Evolutionary conservation across 805 yeast species (phyloP), one percentile per base, ranked within the genome.

Genomic region (Jamesozyma spencerorum): DNA sequence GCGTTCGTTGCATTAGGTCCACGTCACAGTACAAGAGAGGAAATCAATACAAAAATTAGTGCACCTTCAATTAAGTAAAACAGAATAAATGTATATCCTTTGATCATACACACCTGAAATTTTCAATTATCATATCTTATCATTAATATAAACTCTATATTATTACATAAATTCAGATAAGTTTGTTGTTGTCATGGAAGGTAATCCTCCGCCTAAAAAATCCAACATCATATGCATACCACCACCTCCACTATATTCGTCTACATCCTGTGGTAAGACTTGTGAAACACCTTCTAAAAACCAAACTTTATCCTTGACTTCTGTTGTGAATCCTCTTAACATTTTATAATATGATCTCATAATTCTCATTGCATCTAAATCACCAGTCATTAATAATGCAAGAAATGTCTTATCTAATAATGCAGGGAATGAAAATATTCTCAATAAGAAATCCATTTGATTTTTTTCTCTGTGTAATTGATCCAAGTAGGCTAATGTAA

Each of bases 391-490:
- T 34, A 90, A 69, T 32, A 86, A 60, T 1, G 84, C 79, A 28
- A 88, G 67, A 49, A 90, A 83, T 17, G 77, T 74, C 57, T 81
- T 83, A 57, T 90, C 97, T 49, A 90, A 66, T 37, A 90, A 63
- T 0, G 97, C 97, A 6, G 97, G 96, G 62, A 88, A 87, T 3
- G 95, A 87, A 67, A 90, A 87, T 13, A 88, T 81, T 36, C 96
- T 65, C 27, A 90, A 63, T 20, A 88, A 85, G 55, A 86, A 88
- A 58, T 87, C 95, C 0, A 87, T 76, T 60, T 85, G 83, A 58
- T 80, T 75, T 47, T 87, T 71, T 57, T 87, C 96, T 54, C 78
- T 74, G 60, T 84, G 85, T 35, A 86, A 67, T 61, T 83, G 85
- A 57, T 85, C 92, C 62, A 85, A 70, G 57, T 85, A 86, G 18